Conservation (phyloP, 306 rosid genomes). For the Rubus parviflorus region DNA sequence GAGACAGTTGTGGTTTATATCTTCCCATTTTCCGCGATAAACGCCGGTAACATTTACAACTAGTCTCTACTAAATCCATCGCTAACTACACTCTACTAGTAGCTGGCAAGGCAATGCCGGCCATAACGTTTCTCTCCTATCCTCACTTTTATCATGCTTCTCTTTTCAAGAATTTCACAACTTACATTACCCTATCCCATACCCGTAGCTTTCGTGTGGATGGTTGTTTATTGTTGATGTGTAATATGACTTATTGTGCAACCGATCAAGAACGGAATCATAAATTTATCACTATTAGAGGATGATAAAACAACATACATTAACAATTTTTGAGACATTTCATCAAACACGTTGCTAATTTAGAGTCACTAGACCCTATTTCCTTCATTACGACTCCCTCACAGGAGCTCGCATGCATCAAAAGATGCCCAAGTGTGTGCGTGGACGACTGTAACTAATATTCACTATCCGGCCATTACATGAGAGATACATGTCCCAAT, state of each 20-base stretch:
- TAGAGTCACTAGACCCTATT: too few species aligned
- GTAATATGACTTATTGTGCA: too few species aligned
- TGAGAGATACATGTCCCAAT: not conserved
- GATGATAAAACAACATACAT: too few species aligned
- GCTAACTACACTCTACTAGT: slow-evolving; percentile 21
- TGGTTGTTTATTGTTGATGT: not conserved
- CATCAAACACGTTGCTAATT: too few species aligned
- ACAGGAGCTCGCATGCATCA: too few species aligned
- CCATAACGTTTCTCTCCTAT: slow-evolving; percentile 21
- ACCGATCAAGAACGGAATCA: too few species aligned
- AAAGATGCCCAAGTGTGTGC: too few species aligned
- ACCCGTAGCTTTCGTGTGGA: not conserved
- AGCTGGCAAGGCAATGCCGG: slow-evolving; percentile 23
- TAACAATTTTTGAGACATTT: too few species aligned
- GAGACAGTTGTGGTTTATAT: slow-evolving; percentile 41
- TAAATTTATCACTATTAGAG: too few species aligned
- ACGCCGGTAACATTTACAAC: slow-evolving; percentile 28
- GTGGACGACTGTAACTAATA: too few species aligned
- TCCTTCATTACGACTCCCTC: too few species aligned
- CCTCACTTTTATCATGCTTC: slow-evolving; percentile 14
- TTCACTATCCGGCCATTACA: too few species aligned
- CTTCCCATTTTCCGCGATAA: slow-evolving; percentile 32
- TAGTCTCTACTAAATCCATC: slow-evolving; percentile 31
- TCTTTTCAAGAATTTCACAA: not conserved
- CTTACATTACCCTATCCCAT: not conserved